Evolutionary conservation across 1,284 basidiomycete genomes (phyloP).

Genomic region (Schizophyllum commune): DNA sequence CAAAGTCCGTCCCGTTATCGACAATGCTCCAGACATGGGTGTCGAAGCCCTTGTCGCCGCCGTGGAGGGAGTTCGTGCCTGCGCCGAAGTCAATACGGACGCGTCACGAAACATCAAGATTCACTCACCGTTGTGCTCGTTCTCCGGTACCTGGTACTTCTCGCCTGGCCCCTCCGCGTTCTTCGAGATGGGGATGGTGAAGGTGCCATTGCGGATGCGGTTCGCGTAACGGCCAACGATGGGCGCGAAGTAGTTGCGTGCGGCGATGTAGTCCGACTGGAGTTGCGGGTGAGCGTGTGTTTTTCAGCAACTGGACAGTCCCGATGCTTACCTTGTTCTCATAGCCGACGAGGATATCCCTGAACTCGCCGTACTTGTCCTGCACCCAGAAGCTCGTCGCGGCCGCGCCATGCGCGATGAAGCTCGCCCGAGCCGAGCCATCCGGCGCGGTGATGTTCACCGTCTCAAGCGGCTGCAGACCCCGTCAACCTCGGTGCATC

Average conservation of each 20-base stretch:
- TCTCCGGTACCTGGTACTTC: slow-evolving; percentile 32
- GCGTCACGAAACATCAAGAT: neutral
- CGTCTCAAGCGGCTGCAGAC: slow-evolving; percentile 19
- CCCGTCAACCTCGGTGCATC: neutral
- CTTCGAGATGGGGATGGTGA: slow-evolving; percentile 38
- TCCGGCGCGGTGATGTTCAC: slow-evolving; percentile 29
- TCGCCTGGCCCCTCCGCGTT: slow-evolving; percentile 29
- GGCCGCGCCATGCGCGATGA: slow-evolving; percentile 34
- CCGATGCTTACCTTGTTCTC: slow-evolving; percentile 26
- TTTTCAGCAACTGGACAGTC: neutral
- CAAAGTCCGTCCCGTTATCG: slow-evolving; percentile 22
- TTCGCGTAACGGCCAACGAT: slow-evolving; percentile 40
- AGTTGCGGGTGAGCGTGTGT: slow-evolving; percentile 24
- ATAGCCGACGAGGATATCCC: slow-evolving; percentile 34
- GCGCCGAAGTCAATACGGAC: neutral
- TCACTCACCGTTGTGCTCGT: slow-evolving; percentile 31
- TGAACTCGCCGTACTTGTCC: slow-evolving; percentile 33
- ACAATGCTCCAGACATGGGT: slow-evolving; percentile 30
- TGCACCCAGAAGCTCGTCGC: slow-evolving; percentile 35
- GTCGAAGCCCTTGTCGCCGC: slow-evolving; percentile 36
- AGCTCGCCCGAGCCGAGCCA: slow-evolving; percentile 30
- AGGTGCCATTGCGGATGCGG: slow-evolving; percentile 39
- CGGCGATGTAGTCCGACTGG: neutral
- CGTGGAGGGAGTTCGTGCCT: slow-evolving; percentile 30
- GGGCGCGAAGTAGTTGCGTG: slow-evolving; percentile 31